Base-by-base conservation (phyloP, 805 yeast genomes). In the Priceomyces fermenticarens region DNA sequence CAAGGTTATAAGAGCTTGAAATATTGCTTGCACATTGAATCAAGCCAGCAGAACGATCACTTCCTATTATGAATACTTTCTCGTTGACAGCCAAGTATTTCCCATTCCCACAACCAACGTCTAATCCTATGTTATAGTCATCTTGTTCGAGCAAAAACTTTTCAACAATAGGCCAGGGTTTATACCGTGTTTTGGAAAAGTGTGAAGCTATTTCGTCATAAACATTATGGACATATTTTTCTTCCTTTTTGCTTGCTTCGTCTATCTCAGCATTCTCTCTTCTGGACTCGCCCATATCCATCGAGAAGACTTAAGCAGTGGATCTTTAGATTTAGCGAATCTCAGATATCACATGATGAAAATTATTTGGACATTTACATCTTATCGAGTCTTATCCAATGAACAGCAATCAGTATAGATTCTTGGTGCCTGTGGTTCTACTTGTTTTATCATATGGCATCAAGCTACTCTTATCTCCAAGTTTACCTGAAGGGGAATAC, bases 21-120 rank as follows among this genome's bases (percentile, higher is more conserved):
- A 73, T 57, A 14, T 67, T 73, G 35, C 64, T 62, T 0, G 90
- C 93, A 62, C 88, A 85, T 12, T 59, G 61, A 10, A 85, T 72
- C 30, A 86, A 63, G 0, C 91, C 90, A 35, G 75, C 77, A 1
- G 93, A 85, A 39, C 84, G 72, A 47, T 84, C 91, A 40, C 73
- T 79, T 30, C 97, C 98, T 12, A 91, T 59, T 23, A 90, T 73
- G 53, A 60, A 83, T 3, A 91, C 60, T 34, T 84, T 72, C 7
- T 75, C 69, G 60, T 91, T 90, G 10, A 89, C 75, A 2, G 75
- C 76, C 31, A 91, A 60, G 57, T 93, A 93, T 57, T 93, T 93
- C 2, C 99, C 99, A 59, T 93, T 93, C 3, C 99, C 99, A 61
- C 98, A 91, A 0, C 99, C 99, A 14, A 91, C 88, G 64, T 93